phyloP scores from a whole-genome alignment of 2,329 filamentous ascomycete genomes.

The Phialophora macrospora region DNA sequence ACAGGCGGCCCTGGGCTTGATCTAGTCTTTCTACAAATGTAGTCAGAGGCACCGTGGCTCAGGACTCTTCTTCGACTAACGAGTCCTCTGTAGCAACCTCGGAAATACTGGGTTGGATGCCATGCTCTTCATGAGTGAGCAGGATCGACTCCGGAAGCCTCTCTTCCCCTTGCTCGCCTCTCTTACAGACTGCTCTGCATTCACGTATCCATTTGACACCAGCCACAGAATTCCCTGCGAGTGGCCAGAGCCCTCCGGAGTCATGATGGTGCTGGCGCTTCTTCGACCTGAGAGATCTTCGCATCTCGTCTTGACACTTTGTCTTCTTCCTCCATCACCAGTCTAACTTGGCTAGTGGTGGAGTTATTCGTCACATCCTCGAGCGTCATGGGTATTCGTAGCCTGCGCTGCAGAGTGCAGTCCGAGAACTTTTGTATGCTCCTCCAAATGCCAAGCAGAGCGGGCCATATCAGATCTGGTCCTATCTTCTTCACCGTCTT shows the following conservation, averaged over 20 bases:
- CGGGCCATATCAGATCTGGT: background rate
- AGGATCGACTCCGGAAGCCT: background rate
- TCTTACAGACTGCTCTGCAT: background rate
- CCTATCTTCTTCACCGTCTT: constrained; percentile 62
- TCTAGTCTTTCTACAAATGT: background rate
- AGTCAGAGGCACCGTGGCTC: background rate
- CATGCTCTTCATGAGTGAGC: background rate
- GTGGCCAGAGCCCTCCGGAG: background rate
- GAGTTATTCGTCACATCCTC: background rate
- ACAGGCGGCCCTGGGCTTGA: background rate
- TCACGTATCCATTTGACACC: background rate
- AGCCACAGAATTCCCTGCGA: background rate
- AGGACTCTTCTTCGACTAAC: background rate
- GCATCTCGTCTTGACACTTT: background rate
- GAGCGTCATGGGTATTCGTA: background rate
- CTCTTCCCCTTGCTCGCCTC: background rate
- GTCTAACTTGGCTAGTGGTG: background rate
- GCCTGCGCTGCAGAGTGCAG: background rate
- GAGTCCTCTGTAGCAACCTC: background rate
- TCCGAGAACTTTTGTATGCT: constrained; percentile 2
- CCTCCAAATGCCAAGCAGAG: background rate
- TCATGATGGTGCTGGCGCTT: background rate
- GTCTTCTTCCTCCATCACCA: background rate
- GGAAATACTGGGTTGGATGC: background rate
- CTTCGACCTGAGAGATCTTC: background rate